Evolutionary conservation across 805 yeast genomes (phyloP).

Genomic region (Monosporozyma aerobia): DNA sequence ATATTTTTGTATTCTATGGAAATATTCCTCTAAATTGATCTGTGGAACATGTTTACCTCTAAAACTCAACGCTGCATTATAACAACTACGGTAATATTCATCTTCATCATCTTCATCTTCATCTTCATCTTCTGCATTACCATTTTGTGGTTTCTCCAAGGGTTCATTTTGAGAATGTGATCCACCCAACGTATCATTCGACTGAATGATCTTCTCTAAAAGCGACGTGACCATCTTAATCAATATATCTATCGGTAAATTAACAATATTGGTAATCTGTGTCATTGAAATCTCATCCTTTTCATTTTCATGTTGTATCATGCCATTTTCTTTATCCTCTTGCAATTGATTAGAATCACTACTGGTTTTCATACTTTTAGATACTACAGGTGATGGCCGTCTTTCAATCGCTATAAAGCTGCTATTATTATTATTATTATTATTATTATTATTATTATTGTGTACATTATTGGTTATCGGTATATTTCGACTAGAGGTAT

Average conservation of each 20-base stretch:
- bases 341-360: background rate
- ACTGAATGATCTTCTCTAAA: slow-evolving; percentile 77
- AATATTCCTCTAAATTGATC: slow-evolving; percentile 82
- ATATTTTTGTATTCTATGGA: slow-evolving; percentile 83
- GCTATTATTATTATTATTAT: background rate
- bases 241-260: slow-evolving; percentile 72
- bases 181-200: slow-evolving; percentile 48
- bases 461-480: background rate
- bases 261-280: slow-evolving; percentile 48
- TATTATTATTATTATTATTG: background rate
- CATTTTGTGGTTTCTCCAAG: background rate
- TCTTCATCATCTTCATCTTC: background rate
- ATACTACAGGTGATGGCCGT: slow-evolving; percentile 1
- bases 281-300: background rate
- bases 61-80: slow-evolving; percentile 65
- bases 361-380: background rate
- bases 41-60: slow-evolving; percentile 96
- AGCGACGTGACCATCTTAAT: slow-evolving; percentile 78
- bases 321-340: background rate
- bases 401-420: background rate
- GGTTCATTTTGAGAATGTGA: slow-evolving; percentile 16
- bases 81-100: slow-evolving; percentile 25
- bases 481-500: slow-evolving; percentile 2
- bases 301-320: background rate
- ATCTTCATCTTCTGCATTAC: background rate